phyloP scores from a whole-genome alignment of 2,329 filamentous ascomycete genomes.

The Fusarium irregulare region DNA sequence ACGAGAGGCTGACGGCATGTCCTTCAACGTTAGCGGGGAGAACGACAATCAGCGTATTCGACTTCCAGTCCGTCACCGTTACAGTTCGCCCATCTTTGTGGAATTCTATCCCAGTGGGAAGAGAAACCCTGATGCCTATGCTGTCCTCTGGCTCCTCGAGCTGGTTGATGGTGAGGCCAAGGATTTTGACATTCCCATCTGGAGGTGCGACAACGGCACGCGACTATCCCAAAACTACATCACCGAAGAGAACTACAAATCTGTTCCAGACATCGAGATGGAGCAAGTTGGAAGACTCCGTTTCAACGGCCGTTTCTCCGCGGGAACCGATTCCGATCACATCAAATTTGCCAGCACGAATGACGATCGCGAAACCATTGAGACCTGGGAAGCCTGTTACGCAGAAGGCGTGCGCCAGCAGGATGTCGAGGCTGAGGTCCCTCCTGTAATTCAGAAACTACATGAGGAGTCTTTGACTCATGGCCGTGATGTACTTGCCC shows the following conservation, averaged over 20 bases:
- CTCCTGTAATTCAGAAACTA: constrained; percentile 76
- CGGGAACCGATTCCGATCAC: constrained; percentile 89
- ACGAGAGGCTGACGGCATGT: constrained; percentile 65
- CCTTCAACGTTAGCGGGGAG: constrained; percentile 61
- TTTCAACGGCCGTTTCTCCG: constrained; percentile 86
- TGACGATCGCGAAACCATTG: constrained; percentile 89
- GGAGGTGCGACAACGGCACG: constrained; percentile 79
- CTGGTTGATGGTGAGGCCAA: constrained; percentile 82
- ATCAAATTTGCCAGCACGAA: constrained; percentile 86
- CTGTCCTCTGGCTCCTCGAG: constrained; percentile 87
- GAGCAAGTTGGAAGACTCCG: constrained; percentile 83
- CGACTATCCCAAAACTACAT: constrained; percentile 93
- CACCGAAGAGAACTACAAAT: constrained; percentile 77
- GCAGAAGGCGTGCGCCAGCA: constrained; percentile 84
- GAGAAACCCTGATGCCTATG: constrained; percentile 78
- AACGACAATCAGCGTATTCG: constrained; percentile 64
- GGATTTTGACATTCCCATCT: constrained; percentile 89
- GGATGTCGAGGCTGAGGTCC: constrained; percentile 78
- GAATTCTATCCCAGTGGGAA: constrained; percentile 81
- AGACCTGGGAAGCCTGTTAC: constrained; percentile 92
- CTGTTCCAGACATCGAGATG: constrained; percentile 79
- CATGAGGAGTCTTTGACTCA: constrained; percentile 85
- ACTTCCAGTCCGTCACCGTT: constrained; percentile 89
- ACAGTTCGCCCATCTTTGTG: constrained; percentile 88
- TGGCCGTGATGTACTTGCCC: constrained; percentile 82